Percentiles rank a stretch among this genome's conserved stretches.
Evolutionary conservation across 1,139 yeast species (phyloP).

Genomic region (Suhomyces anneliseae): DNA sequence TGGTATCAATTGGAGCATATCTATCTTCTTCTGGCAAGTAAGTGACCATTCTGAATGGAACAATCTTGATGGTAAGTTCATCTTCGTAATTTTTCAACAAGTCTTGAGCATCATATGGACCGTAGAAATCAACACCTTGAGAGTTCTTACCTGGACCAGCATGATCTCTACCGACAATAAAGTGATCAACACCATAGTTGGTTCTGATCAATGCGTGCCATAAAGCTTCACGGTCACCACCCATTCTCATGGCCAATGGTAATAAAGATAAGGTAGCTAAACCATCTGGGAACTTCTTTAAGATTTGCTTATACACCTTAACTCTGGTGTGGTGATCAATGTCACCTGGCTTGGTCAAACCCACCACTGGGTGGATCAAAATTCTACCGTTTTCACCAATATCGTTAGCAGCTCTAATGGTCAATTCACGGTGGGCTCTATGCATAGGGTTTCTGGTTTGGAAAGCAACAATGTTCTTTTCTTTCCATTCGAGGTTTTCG

Average conservation of each 20-base stretch:
- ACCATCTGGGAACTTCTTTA: constrained; percentile 90
- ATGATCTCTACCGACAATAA: constrained; percentile 97
- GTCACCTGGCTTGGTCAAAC: constrained; percentile 96
- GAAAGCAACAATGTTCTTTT: constrained; percentile 85
- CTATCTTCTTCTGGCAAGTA: constrained; percentile 94
- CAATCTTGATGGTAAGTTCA: constrained; percentile 78
- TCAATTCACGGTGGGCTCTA: constrained; percentile 94
- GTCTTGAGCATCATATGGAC: constrained; percentile 95
- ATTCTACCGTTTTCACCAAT: constrained; percentile 57
- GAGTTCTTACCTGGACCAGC: constrained; percentile 98
- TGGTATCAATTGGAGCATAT: constrained; percentile 93
- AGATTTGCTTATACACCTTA: constrained; percentile 87
- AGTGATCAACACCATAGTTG: constrained; percentile 95
- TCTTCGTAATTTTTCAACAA: constrained; percentile 72
- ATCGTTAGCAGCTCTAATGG: constrained; percentile 84
- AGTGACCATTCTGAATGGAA: constrained; percentile 96
- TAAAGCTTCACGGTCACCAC: constrained; percentile 96
- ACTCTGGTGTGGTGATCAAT: constrained; percentile 97
- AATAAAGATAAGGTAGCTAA: constrained; percentile 85
- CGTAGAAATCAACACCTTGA: constrained; percentile 90
- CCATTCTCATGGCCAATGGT: constrained; percentile 99
- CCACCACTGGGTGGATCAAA: constrained; percentile 95
- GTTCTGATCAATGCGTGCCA: constrained; percentile 98
- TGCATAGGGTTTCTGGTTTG: constrained; percentile 99
- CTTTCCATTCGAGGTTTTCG: constrained; percentile 70